Conservation (phyloP, 495 filamentous ascomycete genomes). For the Daldinia vernicosa region DNA sequence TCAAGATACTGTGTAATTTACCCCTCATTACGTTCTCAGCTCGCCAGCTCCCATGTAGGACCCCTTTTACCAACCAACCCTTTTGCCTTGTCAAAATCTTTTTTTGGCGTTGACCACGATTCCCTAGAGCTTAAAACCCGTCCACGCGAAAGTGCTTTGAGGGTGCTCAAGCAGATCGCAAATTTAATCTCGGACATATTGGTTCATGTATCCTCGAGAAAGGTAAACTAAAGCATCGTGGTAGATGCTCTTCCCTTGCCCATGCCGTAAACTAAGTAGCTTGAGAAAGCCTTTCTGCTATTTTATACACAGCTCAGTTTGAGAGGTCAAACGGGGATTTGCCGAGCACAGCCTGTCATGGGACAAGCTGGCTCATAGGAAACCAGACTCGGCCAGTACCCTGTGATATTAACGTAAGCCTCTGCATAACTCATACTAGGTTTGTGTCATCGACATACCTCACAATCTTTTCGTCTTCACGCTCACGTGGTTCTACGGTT, state of each 20-base stretch:
- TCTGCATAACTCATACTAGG: not conserved
- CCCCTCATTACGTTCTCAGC: not conserved
- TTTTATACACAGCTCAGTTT: slow-evolving; percentile 3
- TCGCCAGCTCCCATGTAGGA: not conserved
- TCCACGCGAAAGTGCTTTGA: not conserved
- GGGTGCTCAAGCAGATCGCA: not conserved
- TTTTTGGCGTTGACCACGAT: not conserved
- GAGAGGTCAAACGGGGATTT: slow-evolving; percentile 1
- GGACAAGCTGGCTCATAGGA: slow-evolving; percentile 48
- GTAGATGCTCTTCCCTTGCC: slow-evolving; percentile 10
- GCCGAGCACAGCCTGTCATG: slow-evolving; percentile 5
- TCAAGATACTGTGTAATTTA: slow-evolving; percentile 1
- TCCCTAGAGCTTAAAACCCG: slow-evolving; percentile 13
- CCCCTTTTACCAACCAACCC: not conserved
- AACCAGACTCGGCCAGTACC: slow-evolving; percentile 59
- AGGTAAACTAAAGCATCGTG: not conserved
- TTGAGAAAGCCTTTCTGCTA: slow-evolving; percentile 11
- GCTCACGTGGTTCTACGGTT: slow-evolving; percentile 89
- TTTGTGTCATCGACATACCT: slow-evolving; percentile 54
- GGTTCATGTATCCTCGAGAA: slow-evolving; percentile 2
- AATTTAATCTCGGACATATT: slow-evolving; percentile 6
- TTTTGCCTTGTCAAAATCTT: not conserved
- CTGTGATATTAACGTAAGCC: slow-evolving; percentile 34
- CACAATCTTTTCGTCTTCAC: slow-evolving; percentile 86
- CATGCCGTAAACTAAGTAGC: slow-evolving; percentile 8